Conservation (phyloP, 129 eudicot species). For the Flaveria ramosissima region DNA sequence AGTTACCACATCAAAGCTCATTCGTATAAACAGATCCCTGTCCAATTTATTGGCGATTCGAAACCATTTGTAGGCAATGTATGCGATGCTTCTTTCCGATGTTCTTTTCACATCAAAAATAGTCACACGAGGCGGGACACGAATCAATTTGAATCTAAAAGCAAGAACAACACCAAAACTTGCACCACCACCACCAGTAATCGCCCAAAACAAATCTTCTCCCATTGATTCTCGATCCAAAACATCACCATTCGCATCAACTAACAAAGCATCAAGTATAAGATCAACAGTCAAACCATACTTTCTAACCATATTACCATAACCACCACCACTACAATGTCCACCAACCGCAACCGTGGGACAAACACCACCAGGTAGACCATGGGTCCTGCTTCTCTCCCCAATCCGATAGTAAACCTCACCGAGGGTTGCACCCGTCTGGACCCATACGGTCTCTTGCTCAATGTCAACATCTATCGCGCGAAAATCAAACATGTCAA, state of each 20-base stretch:
- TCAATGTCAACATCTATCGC: background rate
- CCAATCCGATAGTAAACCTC: background rate
- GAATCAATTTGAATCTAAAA: background rate
- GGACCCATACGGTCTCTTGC: background rate
- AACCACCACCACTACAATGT: background rate
- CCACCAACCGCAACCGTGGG: slow-evolving; percentile 6
- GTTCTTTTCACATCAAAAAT: background rate
- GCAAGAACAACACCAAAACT: slow-evolving; percentile 7
- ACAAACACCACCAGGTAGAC: background rate
- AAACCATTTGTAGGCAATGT: background rate
- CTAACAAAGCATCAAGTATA: background rate
- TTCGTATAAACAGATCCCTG: background rate
- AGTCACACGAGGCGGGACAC: background rate
- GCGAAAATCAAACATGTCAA: background rate
- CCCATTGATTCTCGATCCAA: background rate
- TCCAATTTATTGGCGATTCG: background rate
- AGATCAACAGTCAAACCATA: background rate
- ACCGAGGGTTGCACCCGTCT: background rate
- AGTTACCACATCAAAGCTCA: background rate
- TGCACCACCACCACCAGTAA: background rate
- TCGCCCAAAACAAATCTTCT: slow-evolving; percentile 6
- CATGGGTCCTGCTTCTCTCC: background rate
- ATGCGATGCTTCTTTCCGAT: background rate
- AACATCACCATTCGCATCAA: background rate
- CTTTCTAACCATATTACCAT: background rate